Percentiles rank a stretch among this genome's conserved stretches.
Conservation (phyloP, 139 green algal genomes). For the Closterium sp. region DNA sequence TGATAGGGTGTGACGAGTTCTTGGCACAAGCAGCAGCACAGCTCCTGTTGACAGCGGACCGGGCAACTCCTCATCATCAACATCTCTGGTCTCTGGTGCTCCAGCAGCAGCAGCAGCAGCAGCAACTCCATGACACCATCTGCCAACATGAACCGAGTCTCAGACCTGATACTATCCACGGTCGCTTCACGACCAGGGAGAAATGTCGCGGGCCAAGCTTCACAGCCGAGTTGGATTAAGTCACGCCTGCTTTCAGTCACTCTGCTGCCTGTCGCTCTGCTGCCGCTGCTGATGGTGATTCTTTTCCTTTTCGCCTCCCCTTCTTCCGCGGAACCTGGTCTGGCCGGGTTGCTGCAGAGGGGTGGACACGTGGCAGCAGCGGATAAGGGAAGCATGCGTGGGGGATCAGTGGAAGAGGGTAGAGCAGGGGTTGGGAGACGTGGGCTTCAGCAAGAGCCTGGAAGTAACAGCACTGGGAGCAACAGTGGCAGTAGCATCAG, state of each 20-base stretch:
- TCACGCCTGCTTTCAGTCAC: not conserved
- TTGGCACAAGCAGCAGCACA: too few species aligned
- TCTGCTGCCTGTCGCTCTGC: not conserved
- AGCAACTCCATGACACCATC: too few species aligned
- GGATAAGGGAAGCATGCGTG: too few species aligned
- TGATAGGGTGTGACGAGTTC: too few species aligned
- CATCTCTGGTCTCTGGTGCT: too few species aligned
- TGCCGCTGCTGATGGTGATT: not conserved
- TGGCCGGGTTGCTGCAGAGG: not conserved
- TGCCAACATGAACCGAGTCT: too few species aligned
- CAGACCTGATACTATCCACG: too few species aligned
- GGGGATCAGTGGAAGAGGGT: not conserved
- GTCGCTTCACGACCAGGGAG: too few species aligned
- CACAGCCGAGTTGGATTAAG: not conserved
- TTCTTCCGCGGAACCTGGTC: not conserved
- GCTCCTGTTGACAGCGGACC: too few species aligned
- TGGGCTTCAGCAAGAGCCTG: not conserved
- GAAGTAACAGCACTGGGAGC: not conserved
- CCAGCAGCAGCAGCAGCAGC: too few species aligned
- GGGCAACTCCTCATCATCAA: too few species aligned
- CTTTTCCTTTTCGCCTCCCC: not conserved
- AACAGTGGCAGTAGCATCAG: not conserved
- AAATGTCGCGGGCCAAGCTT: not conserved
- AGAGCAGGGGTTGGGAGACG: not conserved
- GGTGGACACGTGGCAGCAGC: not conserved